Evolutionary conservation across 2,329 filamentous ascomycete species (phyloP).

Genomic region (Dichotomopilus funicola): DNA sequence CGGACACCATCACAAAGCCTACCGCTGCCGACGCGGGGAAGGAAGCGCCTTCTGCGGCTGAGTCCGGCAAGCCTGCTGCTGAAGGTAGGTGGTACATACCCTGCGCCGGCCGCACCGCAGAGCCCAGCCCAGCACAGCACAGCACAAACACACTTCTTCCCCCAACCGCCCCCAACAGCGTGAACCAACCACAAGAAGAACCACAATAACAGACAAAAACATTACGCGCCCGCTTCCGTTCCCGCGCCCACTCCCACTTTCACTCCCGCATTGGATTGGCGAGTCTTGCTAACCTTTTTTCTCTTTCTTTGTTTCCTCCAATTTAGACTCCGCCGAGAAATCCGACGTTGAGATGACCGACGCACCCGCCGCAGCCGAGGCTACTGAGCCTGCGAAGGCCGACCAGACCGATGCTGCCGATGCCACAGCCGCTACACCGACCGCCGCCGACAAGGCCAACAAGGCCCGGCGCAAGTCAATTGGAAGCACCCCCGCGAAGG

Average conservation of each 20-base stretch:
- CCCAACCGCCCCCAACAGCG: no score
- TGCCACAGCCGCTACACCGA: constrained; percentile 22
- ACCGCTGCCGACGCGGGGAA: constrained; percentile 3
- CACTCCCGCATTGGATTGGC: no score
- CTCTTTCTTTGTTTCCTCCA: background rate
- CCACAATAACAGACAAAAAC: no score
- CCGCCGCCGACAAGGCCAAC: constrained; percentile 35
- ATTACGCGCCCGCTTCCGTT: no score
- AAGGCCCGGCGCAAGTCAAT: constrained; percentile 64
- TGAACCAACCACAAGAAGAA: no score
- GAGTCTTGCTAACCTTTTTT: background rate
- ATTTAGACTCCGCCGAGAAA: constrained; percentile 19
- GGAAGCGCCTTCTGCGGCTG: constrained; percentile 12
- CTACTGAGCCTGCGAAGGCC: constrained; percentile 20
- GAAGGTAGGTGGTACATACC: constrained; percentile 14
- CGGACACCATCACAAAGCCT: constrained; percentile 11
- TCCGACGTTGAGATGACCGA: constrained; percentile 62
- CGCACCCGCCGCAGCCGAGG: constrained; percentile 46
- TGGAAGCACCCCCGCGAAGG: constrained; percentile 58
- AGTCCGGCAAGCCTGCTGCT: constrained; percentile 14
- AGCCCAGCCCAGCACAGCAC: no score
- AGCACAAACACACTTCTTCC: no score
- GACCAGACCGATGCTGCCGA: constrained; percentile 21
- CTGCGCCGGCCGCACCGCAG: constrained; percentile 11
- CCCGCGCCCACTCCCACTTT: no score